A percentile compares a stretch with the other conserved stretches of the same genome.
phyloP scores from a whole-genome alignment of 805 yeast genomes.

The Cyberlindnera suaveolens region DNA sequence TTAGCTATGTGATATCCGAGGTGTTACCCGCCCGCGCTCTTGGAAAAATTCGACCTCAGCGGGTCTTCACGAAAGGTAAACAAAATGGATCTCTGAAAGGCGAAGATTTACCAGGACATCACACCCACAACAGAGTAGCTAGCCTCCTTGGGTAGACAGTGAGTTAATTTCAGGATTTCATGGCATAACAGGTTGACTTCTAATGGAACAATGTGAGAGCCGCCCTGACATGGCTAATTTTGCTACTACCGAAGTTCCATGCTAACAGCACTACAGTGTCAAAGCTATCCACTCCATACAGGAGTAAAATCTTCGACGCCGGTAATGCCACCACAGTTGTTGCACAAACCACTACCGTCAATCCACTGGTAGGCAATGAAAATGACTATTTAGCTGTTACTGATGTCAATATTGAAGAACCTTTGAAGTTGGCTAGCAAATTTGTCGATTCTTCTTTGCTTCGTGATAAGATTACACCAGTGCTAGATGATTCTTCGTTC shows the following conservation, averaged over 20 bases:
- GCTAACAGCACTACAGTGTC: constrained; percentile 16
- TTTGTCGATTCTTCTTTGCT: constrained; percentile 53
- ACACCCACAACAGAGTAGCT: too few species aligned
- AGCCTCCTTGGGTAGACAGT: too few species aligned
- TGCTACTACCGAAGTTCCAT: constrained; percentile 1
- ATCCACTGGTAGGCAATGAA: constrained; percentile 11
- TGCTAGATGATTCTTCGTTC: constrained; percentile 42
- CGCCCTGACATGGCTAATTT: too few species aligned
- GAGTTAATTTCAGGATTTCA: too few species aligned
- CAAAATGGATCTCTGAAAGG: background rate
- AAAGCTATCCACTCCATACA: constrained; percentile 21
- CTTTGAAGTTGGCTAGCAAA: constrained; percentile 52
- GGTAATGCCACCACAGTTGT: constrained; percentile 2
- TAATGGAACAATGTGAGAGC: too few species aligned
- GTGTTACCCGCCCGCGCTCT: background rate
- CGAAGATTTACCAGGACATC: too few species aligned
- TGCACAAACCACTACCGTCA: constrained; percentile 8
- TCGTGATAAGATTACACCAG: constrained; percentile 52
- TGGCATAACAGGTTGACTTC: too few species aligned
- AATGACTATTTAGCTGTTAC: constrained; percentile 28
- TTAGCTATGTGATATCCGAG: too few species aligned
- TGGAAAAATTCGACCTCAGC: background rate
- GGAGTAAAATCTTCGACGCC: constrained; percentile 15
- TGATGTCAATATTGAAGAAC: constrained; percentile 28
- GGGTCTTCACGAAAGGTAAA: background rate